Percentiles rank a stretch among this genome's conserved stretches.
phyloP scores from a whole-genome alignment of 1,284 basidiomycete genomes.

The Cryptococcus sp. region DNA sequence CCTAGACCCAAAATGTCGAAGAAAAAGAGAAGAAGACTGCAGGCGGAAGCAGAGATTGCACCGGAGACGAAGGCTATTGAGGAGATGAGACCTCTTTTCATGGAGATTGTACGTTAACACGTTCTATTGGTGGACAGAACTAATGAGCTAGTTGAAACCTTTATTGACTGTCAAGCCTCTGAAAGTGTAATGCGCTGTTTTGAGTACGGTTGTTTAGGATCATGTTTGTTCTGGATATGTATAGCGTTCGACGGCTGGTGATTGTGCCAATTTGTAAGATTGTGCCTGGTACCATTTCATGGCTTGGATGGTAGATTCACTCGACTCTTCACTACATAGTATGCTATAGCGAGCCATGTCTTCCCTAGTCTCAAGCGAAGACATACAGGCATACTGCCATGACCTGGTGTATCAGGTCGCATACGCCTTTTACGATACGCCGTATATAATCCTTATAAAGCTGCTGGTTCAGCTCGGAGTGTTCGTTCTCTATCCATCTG shows the following conservation, averaged over 20 bases:
- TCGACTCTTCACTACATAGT: too few relatives aligned
- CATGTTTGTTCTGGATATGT: too few relatives aligned
- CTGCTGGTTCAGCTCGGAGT: slow-evolving; percentile 85
- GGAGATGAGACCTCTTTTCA: slow-evolving; percentile 74
- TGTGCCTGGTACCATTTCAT: too few relatives aligned
- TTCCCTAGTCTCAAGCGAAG: slow-evolving; percentile 32
- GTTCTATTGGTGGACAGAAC: neutral
- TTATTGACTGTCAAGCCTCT: slow-evolving; percentile 21
- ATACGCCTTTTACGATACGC: slow-evolving; percentile 90
- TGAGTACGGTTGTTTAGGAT: too few relatives aligned
- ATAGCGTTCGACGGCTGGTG: too few relatives aligned
- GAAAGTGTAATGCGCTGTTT: neutral
- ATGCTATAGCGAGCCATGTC: too few relatives aligned
- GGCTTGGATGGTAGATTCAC: too few relatives aligned
- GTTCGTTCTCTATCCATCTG: slow-evolving; percentile 59
- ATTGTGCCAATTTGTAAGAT: too few relatives aligned
- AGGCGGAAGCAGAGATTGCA: slow-evolving; percentile 56
- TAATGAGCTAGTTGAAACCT: slow-evolving; percentile 13
- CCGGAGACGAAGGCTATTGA: slow-evolving; percentile 75
- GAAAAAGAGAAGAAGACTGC: slow-evolving; percentile 47
- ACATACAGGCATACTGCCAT: slow-evolving; percentile 30
- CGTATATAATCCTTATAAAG: slow-evolving; percentile 86
- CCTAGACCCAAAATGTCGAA: neutral
- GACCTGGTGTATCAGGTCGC: slow-evolving; percentile 84
- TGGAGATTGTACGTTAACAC: slow-evolving; percentile 67